Evolutionary conservation across 352 stramenopile genomes (phyloP).

Genomic region (Elongisporangium anandrum): DNA sequence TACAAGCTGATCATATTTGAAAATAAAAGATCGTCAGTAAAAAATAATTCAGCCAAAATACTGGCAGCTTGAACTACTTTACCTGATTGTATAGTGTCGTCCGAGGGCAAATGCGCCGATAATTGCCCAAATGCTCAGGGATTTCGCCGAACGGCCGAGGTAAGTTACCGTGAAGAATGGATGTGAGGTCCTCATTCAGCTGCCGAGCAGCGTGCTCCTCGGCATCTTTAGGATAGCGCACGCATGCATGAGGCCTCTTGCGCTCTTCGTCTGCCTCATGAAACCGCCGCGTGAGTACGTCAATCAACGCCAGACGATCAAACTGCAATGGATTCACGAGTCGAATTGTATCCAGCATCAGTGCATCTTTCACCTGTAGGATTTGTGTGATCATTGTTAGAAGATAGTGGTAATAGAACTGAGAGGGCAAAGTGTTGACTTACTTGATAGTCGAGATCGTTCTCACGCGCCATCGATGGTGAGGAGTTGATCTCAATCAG

Average conservation of each 20-base stretch:
- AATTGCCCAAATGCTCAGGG: constrained; percentile 54
- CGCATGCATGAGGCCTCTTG: constrained; percentile 50
- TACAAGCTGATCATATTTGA: constrained; percentile 19
- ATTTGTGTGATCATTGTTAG: not conserved
- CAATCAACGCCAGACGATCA: constrained; percentile 62
- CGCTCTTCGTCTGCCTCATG: constrained; percentile 49
- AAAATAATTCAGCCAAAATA: not conserved
- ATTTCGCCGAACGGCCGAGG: constrained; percentile 61
- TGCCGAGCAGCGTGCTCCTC: constrained; percentile 40
- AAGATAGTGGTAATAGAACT: not conserved
- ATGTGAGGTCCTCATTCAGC: constrained; percentile 69
- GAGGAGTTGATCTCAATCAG: constrained; percentile 96
- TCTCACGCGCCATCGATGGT: constrained; percentile 88
- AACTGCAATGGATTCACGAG: constrained; percentile 83
- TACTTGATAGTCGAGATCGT: constrained; percentile 70
- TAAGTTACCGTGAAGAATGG: constrained; percentile 50
- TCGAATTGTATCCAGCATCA: constrained; percentile 87
- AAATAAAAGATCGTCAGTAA: not conserved
- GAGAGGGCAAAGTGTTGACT: not conserved
- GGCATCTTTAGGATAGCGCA: constrained; percentile 41
- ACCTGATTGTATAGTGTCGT: constrained; percentile 73
- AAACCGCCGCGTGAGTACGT: constrained; percentile 63
- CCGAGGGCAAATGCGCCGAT: constrained; percentile 53
- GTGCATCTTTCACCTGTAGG: constrained; percentile 75
- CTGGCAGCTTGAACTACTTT: not conserved